Base-by-base conservation (phyloP, 306 rosid species). In the Dalbergia cochinchinensis region DNA sequence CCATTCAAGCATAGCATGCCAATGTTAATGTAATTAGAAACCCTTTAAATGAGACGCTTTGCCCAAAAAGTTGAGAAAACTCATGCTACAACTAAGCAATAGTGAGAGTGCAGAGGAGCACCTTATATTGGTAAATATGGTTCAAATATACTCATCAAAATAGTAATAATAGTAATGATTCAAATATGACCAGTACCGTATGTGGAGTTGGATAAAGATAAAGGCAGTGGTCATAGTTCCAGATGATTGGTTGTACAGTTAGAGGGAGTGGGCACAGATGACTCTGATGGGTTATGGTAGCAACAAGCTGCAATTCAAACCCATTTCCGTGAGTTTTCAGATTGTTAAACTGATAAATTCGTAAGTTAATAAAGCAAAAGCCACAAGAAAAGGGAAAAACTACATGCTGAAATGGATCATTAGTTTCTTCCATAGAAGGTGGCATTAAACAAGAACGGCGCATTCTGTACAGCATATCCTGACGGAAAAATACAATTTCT, bases 261-360 rank as follows among this genome's bases (percentile, higher is more conserved):
- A 92, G 88, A 74, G 99, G 94, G 42, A 92, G 93, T 31, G 99
- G 98, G 65, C 98, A 92, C 65, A 92, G 99, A 91, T 95, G 99
- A 80, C 97, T 91, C 88, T 95, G 98, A 79, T 95, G 98, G 71
- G 95, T 85, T 82, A 95, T 91, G 83, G 99, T 92, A 55, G 99
- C 99, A 69, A 95, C 96, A 84, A 92, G 94, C 99, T 95, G 97
- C 87, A 85, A 85, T 31, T 68, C 70, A 79, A 85, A 82, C 71
- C 59, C 78, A 20, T 78, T 68, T 50, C 8, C 11, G 77, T 74
- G 22, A 80, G 83, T 59, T 77, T 61, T 53, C 51, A 55, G 55
- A 37, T 70, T 78, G 42, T 47, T 60, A 58, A 58, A 18, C 78
- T 65, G 79, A 50, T 31, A 44, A 75, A 62, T 14, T 65, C 9